phyloP scores from a whole-genome alignment of 1,284 basidiomycete species.

The Marasmius oreades region DNA sequence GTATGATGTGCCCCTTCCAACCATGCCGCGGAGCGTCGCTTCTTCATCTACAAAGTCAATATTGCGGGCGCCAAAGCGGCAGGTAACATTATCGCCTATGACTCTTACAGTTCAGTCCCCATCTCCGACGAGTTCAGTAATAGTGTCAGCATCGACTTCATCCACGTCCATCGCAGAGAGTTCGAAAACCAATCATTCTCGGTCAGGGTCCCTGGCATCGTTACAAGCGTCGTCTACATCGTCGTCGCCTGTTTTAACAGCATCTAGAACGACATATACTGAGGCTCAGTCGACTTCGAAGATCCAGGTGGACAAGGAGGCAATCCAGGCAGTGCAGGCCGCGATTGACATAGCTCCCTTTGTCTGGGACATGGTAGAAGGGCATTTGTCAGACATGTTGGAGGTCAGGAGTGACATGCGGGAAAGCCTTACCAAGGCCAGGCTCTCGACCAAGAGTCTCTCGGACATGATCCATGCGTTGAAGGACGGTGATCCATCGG shows the following conservation, averaged over 20 bases:
- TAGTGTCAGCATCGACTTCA: slow-evolving; percentile 2
- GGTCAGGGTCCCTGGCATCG: slow-evolving; percentile 57
- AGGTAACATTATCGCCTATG: slow-evolving; percentile 22
- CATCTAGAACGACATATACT: slow-evolving; percentile 27
- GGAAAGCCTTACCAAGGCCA: slow-evolving; percentile 52
- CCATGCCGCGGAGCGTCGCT: slow-evolving; percentile 30
- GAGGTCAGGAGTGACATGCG: slow-evolving; percentile 39
- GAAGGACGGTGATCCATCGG: slow-evolving; percentile 42
- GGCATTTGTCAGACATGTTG: slow-evolving; percentile 45
- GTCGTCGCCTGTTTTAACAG: slow-evolving; percentile 34
- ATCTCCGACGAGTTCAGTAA: slow-evolving; percentile 14
- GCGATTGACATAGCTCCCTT: slow-evolving; percentile 69
- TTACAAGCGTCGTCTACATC: slow-evolving; percentile 39
- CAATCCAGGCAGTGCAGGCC: slow-evolving; percentile 61
- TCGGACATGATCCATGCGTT: slow-evolving; percentile 49
- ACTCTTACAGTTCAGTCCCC: slow-evolving; percentile 18
- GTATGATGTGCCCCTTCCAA: slow-evolving; percentile 37
- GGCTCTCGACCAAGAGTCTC: slow-evolving; percentile 54
- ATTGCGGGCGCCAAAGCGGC: slow-evolving; percentile 46
- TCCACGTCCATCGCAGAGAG: slow-evolving; percentile 18
- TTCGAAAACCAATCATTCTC: slow-evolving; percentile 39
- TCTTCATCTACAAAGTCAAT: slow-evolving; percentile 34
- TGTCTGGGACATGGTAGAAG: slow-evolving; percentile 71
- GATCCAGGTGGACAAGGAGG: slow-evolving; percentile 64
- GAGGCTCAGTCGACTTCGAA: slow-evolving; percentile 48